These are phyloP conservation scores for Vaucheria bursata DNA, from an alignment of 352 stramenopile species.

Conservation along the genomic window DNA sequence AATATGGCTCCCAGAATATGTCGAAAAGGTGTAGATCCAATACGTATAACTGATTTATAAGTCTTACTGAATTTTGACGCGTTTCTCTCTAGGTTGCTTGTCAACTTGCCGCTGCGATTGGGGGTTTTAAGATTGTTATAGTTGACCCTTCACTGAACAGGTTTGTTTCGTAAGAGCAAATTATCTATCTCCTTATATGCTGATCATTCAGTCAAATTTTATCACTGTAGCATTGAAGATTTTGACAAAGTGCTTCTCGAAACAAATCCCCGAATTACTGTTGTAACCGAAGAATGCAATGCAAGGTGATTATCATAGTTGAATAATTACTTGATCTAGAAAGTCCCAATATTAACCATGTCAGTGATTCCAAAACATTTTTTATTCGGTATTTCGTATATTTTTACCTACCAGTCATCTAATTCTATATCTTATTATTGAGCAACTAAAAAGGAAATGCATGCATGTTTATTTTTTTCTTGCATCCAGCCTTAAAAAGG, in stretches of 20 bases:
- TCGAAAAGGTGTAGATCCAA: conserved; percentile 1
- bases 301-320: too few species aligned
- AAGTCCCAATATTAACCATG: too few species aligned
- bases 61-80: too few species aligned
- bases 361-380: too few species aligned
- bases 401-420: too few species aligned
- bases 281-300: not conserved
- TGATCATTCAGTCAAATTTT: too few species aligned
- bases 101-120: not conserved
- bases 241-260: conserved; percentile 10
- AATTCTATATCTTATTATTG: too few species aligned
- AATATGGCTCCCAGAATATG: conserved; percentile 2
- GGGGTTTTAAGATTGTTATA: not conserved
- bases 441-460: not conserved
- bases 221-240: not conserved
- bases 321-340: too few species aligned
- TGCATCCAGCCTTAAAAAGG: not conserved
- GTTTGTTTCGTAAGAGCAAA: too few species aligned
- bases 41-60: too few species aligned
- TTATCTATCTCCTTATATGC: too few species aligned
- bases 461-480: not conserved
- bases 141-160: not conserved
- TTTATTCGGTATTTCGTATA: too few species aligned
- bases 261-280: not conserved
- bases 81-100: conserved; percentile 8